Evolutionary conservation across 148 eudicot species (phyloP).

Genomic region (Rhododendron ferrugineum): DNA sequence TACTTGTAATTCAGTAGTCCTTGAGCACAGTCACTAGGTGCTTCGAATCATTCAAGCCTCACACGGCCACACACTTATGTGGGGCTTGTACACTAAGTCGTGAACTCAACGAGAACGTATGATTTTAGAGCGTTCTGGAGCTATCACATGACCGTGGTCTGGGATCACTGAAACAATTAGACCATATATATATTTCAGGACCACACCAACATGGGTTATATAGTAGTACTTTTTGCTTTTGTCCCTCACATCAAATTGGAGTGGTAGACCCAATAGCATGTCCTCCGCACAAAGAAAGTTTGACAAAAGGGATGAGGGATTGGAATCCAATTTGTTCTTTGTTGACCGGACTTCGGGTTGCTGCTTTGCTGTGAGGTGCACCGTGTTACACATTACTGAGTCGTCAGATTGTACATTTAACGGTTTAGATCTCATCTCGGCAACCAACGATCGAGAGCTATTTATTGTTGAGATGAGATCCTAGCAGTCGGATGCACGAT

Average conservation of each 20-base stretch:
- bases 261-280: background rate
- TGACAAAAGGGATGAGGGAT: background rate
- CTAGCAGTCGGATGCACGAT: no score
- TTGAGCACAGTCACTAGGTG: background rate
- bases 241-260: background rate
- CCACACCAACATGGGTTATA: background rate
- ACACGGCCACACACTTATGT: no score
- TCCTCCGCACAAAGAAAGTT: background rate
- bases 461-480: no score
- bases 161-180: background rate
- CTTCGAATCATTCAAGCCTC: no score
- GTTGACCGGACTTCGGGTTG: background rate
- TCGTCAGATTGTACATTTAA: no score
- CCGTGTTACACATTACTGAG: rapidly evolving
- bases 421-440: rapidly evolving
- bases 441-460: no score
- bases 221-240: background rate
- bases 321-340: conserved; percentile 4
- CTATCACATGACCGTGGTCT: no score
- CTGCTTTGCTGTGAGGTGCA: no score
- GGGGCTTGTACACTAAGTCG: no score
- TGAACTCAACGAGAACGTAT: no score
- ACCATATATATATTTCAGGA: background rate
- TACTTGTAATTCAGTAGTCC: background rate
- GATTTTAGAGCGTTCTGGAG: no score